phyloP scores from a whole-genome alignment of 352 stramenopile genomes.

The Phytophthora multivora region DNA sequence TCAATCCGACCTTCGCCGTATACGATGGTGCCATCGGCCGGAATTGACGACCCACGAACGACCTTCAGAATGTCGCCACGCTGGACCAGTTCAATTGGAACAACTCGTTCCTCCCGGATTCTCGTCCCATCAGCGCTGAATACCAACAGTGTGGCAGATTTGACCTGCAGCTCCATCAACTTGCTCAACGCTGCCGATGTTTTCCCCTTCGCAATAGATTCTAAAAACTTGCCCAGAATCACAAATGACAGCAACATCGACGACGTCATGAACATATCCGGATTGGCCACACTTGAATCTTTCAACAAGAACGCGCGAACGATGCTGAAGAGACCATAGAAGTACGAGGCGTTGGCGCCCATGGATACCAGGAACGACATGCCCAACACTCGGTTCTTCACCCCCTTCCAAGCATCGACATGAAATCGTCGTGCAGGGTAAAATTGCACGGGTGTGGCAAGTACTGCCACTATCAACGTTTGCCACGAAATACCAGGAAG shows the following conservation, averaged over 20 bases:
- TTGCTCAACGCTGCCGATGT: slow-evolving; percentile 96
- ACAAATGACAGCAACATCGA: slow-evolving; percentile 99
- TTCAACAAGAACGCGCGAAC: slow-evolving; percentile 66
- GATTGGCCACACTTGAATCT: slow-evolving; percentile 68
- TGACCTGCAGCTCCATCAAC: slow-evolving; percentile 96
- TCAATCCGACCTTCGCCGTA: slow-evolving; percentile 92
- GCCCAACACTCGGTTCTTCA: slow-evolving; percentile 90
- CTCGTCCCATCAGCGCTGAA: slow-evolving; percentile 60
- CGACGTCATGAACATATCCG: slow-evolving; percentile 98
- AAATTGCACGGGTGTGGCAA: slow-evolving; percentile 97
- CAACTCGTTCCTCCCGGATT: slow-evolving; percentile 72
- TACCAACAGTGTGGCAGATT: slow-evolving; percentile 93
- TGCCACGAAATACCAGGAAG: slow-evolving; percentile 79
- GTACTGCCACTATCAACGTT: slow-evolving; percentile 68
- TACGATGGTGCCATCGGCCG: slow-evolving; percentile 93
- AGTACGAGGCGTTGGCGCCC: slow-evolving; percentile 96
- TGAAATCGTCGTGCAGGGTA: slow-evolving; percentile 94
- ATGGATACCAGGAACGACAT: slow-evolving; percentile 98
- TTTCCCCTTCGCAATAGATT: slow-evolving; percentile 92
- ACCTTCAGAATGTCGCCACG: slow-evolving; percentile 94
- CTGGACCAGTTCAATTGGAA: slow-evolving; percentile 91
- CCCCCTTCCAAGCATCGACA: slow-evolving; percentile 90
- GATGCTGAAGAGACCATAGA: slow-evolving; percentile 94
- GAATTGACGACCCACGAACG: slow-evolving; percentile 91
- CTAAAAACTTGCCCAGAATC: slow-evolving; percentile 97